phyloP scores from a whole-genome alignment of 1,139 yeast species.

The Yarrowia galli region DNA sequence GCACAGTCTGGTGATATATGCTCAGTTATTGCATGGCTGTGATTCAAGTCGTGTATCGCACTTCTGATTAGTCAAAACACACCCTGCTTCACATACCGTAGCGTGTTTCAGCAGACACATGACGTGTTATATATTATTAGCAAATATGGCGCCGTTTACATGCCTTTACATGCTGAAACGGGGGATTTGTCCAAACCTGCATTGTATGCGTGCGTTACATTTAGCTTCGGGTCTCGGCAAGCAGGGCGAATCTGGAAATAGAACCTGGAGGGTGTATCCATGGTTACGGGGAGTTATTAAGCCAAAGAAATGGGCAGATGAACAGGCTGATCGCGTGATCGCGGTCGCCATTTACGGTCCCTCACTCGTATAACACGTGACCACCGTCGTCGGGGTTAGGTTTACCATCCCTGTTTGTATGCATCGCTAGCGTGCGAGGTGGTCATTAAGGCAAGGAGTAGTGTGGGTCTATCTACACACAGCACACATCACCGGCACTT shows the following conservation, averaged over 20 bases:
- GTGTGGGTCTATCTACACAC: constrained; percentile 17
- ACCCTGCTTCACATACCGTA: not conserved
- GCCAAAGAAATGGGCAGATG: not conserved
- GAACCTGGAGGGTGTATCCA: not conserved
- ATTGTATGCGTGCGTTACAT: not conserved
- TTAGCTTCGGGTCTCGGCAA: constrained; percentile 4
- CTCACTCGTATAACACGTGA: not conserved
- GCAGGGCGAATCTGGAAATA: constrained; percentile 1
- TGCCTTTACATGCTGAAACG: constrained; percentile 9
- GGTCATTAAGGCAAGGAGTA: constrained; percentile 9
- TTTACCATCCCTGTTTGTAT: constrained; percentile 10
- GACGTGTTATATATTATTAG: not conserved
- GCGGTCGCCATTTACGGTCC: not conserved
- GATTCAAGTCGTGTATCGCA: too few species aligned
- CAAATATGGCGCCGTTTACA: not conserved
- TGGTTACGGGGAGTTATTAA: not conserved
- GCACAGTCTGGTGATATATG: too few species aligned
- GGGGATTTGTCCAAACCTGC: not conserved
- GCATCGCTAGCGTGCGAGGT: constrained; percentile 25
- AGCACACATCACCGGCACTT: constrained; percentile 2
- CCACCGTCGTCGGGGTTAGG: constrained; percentile 9
- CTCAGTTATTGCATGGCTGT: too few species aligned
- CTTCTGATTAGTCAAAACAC: not conserved
- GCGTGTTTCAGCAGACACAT: too few species aligned
- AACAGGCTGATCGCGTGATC: not conserved